Percentiles rank a stretch among this genome's conserved stretches.
Evolutionary conservation across 148 eudicot species (phyloP).

Genomic region (Vaccinium macrocarpon): DNA sequence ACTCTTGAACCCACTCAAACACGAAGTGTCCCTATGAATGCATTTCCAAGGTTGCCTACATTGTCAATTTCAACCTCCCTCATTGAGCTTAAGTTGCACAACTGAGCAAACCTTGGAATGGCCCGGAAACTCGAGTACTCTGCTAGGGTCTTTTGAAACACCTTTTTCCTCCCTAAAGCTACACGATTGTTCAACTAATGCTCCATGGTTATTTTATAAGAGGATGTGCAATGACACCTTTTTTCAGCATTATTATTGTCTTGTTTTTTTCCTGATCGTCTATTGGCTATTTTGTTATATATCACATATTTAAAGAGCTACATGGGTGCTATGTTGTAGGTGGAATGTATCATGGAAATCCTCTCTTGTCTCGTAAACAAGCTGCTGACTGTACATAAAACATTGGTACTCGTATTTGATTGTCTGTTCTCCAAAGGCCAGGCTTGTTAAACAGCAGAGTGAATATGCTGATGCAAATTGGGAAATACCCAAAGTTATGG

Average conservation of each 20-base stretch:
- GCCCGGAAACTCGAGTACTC: not conserved
- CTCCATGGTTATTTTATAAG: not conserved
- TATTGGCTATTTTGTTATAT: not conserved
- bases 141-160: not conserved
- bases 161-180: not conserved
- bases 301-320: not conserved
- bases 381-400: constrained; percentile 54
- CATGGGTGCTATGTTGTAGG: constrained; percentile 44
- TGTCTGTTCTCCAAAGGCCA: not conserved
- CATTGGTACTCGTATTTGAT: not conserved
- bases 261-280: too few relatives aligned
- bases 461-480: constrained; percentile 51
- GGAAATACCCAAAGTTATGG: constrained; percentile 97
- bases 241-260: not conserved
- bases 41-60: not conserved
- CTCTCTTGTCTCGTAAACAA: constrained; percentile 95
- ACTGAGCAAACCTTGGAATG: not conserved
- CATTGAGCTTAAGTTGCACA: not conserved
- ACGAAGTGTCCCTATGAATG: not conserved
- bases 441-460: constrained; percentile 18
- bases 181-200: not conserved
- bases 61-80: constrained; percentile 1
- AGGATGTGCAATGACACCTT: not conserved
- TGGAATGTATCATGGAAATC: constrained; percentile 89
- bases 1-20: not conserved